Conservation (phyloP, 176 grass and related monocot genomes). For the Carex parvula region DNA sequence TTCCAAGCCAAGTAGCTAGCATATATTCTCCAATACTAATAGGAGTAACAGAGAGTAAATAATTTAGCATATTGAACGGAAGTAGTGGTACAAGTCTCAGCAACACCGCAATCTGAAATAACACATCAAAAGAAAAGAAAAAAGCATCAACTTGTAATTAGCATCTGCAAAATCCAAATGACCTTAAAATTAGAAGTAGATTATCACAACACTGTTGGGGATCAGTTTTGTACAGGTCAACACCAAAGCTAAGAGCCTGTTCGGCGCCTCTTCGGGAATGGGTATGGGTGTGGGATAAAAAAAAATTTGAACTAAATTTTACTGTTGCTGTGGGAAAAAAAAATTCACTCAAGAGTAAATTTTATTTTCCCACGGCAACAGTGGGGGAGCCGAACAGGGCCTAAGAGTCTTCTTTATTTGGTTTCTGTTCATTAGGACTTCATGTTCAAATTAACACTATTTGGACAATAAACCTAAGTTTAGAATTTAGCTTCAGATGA, state of each 20-base stretch:
- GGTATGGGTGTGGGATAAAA: too few species aligned
- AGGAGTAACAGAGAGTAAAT: conserved; percentile 97
- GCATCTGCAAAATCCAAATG: background rate
- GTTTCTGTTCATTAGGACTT: background rate
- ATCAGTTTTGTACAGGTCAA: background rate
- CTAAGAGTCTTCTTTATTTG: background rate
- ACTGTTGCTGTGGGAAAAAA: too few species aligned
- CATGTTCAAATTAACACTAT: background rate
- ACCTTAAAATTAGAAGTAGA: background rate
- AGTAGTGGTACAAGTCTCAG: conserved; percentile 94
- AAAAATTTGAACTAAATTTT: too few species aligned
- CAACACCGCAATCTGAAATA: conserved; percentile 76
- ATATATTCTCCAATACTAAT: conserved; percentile 96
- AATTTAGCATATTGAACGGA: conserved; percentile 99
- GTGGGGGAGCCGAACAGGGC: too few species aligned
- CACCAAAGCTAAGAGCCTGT: too few species aligned
- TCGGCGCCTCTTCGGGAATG: too few species aligned
- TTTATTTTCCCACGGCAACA: too few species aligned
- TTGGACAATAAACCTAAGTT: background rate
- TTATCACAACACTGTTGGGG: background rate
- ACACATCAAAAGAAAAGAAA: conserved; percentile 21
- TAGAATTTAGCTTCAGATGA: background rate
- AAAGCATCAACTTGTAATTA: conserved; percentile 24
- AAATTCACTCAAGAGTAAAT: too few species aligned
- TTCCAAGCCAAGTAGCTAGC: conserved; percentile 96